These are phyloP conservation scores for Cryptococcus hybrid DNA, from an alignment of 1,284 basidiomycete genomes.

Conservation along the genomic window DNA sequence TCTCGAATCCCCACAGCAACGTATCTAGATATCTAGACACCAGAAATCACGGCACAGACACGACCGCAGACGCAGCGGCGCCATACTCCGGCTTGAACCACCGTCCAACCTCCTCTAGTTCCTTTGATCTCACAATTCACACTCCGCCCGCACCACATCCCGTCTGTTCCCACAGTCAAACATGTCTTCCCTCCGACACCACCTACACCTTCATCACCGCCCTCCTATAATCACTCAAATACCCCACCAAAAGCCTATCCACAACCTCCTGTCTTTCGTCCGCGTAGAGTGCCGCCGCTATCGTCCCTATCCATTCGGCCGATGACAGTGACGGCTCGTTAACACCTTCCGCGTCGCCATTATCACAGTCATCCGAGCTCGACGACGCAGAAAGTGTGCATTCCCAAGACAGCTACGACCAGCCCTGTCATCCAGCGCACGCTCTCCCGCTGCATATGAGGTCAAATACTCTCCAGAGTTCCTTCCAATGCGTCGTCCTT, in stretches of 20 bases:
- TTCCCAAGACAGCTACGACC: neutral
- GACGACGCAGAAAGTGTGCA: neutral
- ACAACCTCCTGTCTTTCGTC: slow-evolving; percentile 1
- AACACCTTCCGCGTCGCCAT: neutral
- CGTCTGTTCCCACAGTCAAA: too few relatives aligned
- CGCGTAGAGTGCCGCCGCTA: slow-evolving; percentile 6
- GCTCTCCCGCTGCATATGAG: slow-evolving; percentile 8
- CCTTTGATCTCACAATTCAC: too few relatives aligned
- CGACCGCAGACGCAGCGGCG: too few relatives aligned
- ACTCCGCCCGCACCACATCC: too few relatives aligned
- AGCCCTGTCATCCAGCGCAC: neutral
- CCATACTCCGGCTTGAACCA: too few relatives aligned
- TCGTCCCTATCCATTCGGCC: neutral
- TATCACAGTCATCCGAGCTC: neutral
- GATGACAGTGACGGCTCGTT: neutral
- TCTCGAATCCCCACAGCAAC: too few relatives aligned
- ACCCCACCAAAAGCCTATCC: slow-evolving; percentile 1
- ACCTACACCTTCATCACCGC: slow-evolving; percentile 6
- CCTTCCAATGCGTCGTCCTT: slow-evolving; percentile 5
- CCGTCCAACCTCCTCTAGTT: too few relatives aligned
- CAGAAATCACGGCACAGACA: too few relatives aligned
- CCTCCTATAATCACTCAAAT: slow-evolving; percentile 3
- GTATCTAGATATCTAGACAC: too few relatives aligned
- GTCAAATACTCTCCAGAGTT: neutral
- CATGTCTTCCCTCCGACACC: too few relatives aligned